These are phyloP conservation scores for Carex myosuroides DNA, from an alignment of 176 grass and related monocot genomes.

Conservation along the genomic window DNA sequence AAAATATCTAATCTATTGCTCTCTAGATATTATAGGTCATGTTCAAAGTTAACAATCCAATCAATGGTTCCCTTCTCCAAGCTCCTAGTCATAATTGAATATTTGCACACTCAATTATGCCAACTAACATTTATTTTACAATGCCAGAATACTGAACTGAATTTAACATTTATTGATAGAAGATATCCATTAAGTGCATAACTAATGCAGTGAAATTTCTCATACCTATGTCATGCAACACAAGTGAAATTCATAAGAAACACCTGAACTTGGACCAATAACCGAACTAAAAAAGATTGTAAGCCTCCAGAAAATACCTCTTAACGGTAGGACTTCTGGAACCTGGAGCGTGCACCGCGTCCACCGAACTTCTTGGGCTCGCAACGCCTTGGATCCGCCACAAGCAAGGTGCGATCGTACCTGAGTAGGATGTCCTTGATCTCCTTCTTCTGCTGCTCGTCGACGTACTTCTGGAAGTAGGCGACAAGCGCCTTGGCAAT, in stretches of 20 bases:
- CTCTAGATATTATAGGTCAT: background rate
- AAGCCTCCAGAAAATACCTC: background rate
- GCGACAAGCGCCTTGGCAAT: slow-evolving; percentile 67
- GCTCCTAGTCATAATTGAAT: background rate
- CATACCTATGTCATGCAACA: background rate
- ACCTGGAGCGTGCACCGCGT: slow-evolving; percentile 17
- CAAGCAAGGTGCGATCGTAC: slow-evolving; percentile 77
- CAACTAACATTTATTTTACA: background rate
- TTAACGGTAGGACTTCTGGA: slow-evolving; percentile 87
- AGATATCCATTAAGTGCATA: background rate
- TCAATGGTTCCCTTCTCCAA: background rate
- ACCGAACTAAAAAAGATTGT: background rate
- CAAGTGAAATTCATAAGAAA: background rate
- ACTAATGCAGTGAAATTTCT: background rate
- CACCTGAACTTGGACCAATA: background rate
- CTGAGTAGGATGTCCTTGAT: slow-evolving; percentile 70
- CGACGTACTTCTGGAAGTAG: slow-evolving; percentile 84
- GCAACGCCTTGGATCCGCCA: slow-evolving; percentile 66
- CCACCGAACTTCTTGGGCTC: slow-evolving; percentile 80
- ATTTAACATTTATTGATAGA: background rate
- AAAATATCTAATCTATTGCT: background rate
- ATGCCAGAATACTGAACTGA: background rate
- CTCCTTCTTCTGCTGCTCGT: slow-evolving; percentile 76
- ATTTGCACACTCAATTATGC: background rate
- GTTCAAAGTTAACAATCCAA: background rate